Evolutionary conservation across 1,284 basidiomycete species (phyloP).

Genomic region (Vanrija pseudolonga): DNA sequence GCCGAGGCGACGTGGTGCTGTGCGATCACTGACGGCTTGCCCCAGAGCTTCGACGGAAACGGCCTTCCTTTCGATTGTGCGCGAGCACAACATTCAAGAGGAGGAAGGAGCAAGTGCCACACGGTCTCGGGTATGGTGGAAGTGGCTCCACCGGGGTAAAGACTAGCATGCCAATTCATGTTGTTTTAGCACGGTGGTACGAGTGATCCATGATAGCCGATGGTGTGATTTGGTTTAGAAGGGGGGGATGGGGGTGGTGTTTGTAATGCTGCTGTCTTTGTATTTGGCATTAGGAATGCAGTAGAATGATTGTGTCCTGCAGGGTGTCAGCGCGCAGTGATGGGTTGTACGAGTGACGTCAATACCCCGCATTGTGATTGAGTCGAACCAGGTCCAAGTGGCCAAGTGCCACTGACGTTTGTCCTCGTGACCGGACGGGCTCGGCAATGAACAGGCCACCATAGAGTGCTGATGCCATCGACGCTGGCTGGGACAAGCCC

Average conservation of each 20-base stretch:
- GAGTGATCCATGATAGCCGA: not conserved
- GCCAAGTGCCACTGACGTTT: not conserved
- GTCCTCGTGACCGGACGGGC: not conserved
- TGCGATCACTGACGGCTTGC: not conserved
- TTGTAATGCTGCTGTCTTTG: no score
- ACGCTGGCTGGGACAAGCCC: not conserved
- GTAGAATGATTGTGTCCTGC: not conserved
- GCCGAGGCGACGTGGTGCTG: not conserved
- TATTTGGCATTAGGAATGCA: no score
- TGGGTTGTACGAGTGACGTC: not conserved
- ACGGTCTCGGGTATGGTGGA: not conserved
- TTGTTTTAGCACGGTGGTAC: not conserved
- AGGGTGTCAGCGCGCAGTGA: not conserved
- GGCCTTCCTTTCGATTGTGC: constrained; percentile 36
- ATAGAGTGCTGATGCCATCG: not conserved
- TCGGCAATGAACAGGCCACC: not conserved
- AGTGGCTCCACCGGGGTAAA: not conserved
- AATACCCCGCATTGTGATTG: no score
- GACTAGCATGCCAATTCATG: not conserved
- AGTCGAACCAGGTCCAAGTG: no score
- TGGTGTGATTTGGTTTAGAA: no score
- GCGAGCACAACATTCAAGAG: constrained; percentile 30
- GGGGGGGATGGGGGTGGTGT: no score
- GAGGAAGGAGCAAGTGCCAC: no score
- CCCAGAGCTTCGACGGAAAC: constrained; percentile 35